Conservation (phyloP, 192 early-diverging fungal species). For the Oehlia diaphana region DNA sequence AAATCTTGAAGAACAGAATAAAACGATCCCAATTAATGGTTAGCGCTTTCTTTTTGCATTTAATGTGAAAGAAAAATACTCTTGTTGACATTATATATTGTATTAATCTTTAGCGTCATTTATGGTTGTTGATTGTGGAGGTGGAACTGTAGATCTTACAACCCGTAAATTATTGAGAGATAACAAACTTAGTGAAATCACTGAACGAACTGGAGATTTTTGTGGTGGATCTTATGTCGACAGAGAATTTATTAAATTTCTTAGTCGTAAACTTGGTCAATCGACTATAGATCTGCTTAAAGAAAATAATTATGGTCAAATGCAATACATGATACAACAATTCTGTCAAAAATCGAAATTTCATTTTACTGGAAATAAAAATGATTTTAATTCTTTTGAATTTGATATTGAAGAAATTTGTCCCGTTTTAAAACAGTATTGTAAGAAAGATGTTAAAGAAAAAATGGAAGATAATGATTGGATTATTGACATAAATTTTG, state of each 20-base stretch:
- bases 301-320: constrained; percentile 25
- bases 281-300: constrained; percentile 3
- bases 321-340: constrained; percentile 17
- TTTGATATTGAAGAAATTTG: constrained; percentile 13
- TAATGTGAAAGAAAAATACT: not conserved
- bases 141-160: constrained; percentile 58
- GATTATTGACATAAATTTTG: constrained; percentile 27
- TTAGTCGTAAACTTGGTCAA: constrained; percentile 41
- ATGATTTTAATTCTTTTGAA: not conserved
- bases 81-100: not conserved
- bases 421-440: not conserved
- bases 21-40: not conserved
- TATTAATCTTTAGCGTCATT: constrained; percentile 36
- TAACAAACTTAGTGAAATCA: constrained; percentile 41
- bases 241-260: constrained; percentile 45
- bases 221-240: constrained; percentile 45
- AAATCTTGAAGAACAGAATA: not conserved
- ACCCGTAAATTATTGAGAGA: constrained; percentile 6
- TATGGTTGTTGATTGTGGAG: constrained; percentile 62
- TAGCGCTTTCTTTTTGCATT: not conserved
- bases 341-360: not conserved
- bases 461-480: constrained; percentile 43
- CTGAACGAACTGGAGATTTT: constrained; percentile 40
- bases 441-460: constrained; percentile 24
- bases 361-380: not conserved